Evolutionary conservation across 148 eudicot species (phyloP), one percentile per base, ranked within the genome.

Genomic region (Rhododendron vialii): DNA sequence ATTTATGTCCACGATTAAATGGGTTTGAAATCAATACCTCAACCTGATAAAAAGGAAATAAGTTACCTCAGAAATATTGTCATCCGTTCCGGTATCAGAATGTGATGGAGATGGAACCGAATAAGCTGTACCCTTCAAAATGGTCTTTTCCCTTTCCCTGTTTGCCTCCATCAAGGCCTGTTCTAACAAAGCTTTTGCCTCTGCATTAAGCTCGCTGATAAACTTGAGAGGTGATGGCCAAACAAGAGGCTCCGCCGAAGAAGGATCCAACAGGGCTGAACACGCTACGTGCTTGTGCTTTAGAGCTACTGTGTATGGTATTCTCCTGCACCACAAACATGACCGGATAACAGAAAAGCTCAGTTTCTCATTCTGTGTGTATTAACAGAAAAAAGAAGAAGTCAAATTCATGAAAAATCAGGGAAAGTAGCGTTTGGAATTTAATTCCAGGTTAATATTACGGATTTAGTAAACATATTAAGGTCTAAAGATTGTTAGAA

Each of bases 171-270:
- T 93, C 80, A 97, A 82, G 33, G 99, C 99, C 41, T 81, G 83
- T 84, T 97, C 99, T 51, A 97, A 88, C 36, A 97, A 90, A 88
- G 89, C 90, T 89, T 97, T 97, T 18, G 99, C 96, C 38, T 94
- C 98, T 5, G 93, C 90, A 82, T 95, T 97, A 63, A 97, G 98
- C 51, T 97, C 98, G 38, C 98, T 93, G 67, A 97, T 97, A 88
- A 97, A 97, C 89, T 97, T 97, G 88, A 97, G 87, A 14, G 98
- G 98, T 53, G 99, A 94, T 79, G 99, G 99, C 99, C 99, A 97
- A 18, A 95, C 98, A 82, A 97, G 95, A 89, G 98, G 99, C 92
- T 95, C 99, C 9, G 98, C 95, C 9, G 99, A 91, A 59, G 96
- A 91, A 36, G 99, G 99, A 85, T 97, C 93, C 86, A 97, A 83